Conservation (phyloP, 2,329 filamentous ascomycete genomes). For the Samsoniella hepiali region DNA sequence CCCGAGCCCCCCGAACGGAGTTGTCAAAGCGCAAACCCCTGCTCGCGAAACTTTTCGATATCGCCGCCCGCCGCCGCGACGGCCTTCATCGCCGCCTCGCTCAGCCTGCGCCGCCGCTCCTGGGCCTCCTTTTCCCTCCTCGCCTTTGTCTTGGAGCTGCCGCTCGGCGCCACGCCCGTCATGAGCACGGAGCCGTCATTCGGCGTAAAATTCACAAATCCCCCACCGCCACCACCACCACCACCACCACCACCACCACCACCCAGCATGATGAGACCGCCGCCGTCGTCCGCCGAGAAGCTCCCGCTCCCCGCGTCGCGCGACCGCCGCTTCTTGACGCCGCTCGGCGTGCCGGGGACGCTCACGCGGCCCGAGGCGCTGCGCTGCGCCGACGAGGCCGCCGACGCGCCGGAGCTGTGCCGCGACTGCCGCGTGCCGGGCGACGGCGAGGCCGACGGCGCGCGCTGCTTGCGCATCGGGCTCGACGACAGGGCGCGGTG, state of each 20-base stretch:
- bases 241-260: constrained; percentile 24
- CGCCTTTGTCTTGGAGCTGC: constrained; percentile 92
- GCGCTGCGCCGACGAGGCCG: constrained; percentile 30
- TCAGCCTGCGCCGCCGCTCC: constrained; percentile 68
- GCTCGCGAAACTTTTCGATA: constrained; percentile 49
- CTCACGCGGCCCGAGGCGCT: constrained; percentile 36
- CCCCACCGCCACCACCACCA: constrained; percentile 25
- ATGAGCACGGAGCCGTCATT: constrained; percentile 75
- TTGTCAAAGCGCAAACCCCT: constrained; percentile 44
- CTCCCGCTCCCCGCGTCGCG: constrained; percentile 33
- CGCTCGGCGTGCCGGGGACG: constrained; percentile 39
- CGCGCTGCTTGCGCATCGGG: constrained; percentile 42
- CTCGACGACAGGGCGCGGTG: constrained; percentile 40
- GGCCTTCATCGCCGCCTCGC: constrained; percentile 65
- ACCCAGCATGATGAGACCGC: constrained; percentile 24
- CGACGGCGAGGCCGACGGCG: constrained; percentile 37
- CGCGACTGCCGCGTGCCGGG: constrained; percentile 30
- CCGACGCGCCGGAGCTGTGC: constrained; percentile 39
- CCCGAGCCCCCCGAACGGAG: too few species aligned
- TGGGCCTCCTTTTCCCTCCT: constrained; percentile 81
- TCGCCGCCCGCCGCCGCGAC: constrained; percentile 71
- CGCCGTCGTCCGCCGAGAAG: constrained; percentile 23
- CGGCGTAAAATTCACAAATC: constrained; percentile 90
- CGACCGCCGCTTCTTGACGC: constrained; percentile 39
- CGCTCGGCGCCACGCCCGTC: constrained; percentile 86